Conservation (phyloP, 78 protist species). For the Dictyostelium intermedium region DNA sequence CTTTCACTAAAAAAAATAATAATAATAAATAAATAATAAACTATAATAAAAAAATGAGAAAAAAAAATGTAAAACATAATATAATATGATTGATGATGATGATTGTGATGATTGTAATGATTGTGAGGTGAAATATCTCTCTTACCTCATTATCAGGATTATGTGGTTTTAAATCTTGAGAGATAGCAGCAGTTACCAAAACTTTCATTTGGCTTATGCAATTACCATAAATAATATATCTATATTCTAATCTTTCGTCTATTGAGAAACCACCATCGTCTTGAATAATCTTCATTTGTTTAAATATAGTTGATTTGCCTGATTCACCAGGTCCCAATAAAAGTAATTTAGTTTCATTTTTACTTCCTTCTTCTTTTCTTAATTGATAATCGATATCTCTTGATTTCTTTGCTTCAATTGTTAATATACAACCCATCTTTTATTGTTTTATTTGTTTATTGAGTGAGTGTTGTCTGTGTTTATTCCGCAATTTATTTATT, state of each 20-base stretch:
- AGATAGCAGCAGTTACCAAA: constrained; percentile 51
- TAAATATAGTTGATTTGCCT: constrained; percentile 82
- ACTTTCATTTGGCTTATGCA: constrained; percentile 85
- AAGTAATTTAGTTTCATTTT: constrained; percentile 67
- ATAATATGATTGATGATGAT: background rate
- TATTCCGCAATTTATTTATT: background rate
- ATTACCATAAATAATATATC: constrained; percentile 77
- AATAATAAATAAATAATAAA: too few relatives aligned
- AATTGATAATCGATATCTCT: constrained; percentile 63
- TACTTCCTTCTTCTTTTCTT: constrained; percentile 49
- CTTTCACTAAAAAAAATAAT: too few relatives aligned
- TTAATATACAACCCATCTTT: constrained; percentile 48
- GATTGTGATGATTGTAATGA: background rate
- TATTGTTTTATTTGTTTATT: background rate
- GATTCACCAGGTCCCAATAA: constrained; percentile 72
- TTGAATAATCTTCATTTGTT: constrained; percentile 84
- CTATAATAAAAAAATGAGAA: too few relatives aligned
- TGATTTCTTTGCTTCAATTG: constrained; percentile 69
- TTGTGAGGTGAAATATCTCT: background rate
- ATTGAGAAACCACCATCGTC: constrained; percentile 79
- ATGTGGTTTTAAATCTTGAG: constrained; percentile 18
- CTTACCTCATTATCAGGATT: constrained; percentile 54
- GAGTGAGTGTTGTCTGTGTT: background rate
- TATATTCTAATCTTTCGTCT: constrained; percentile 72
- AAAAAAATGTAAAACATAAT: too few relatives aligned